Conservation (phyloP, 768 basidiomycete genomes). For the Pulveroboletus sp. region DNA sequence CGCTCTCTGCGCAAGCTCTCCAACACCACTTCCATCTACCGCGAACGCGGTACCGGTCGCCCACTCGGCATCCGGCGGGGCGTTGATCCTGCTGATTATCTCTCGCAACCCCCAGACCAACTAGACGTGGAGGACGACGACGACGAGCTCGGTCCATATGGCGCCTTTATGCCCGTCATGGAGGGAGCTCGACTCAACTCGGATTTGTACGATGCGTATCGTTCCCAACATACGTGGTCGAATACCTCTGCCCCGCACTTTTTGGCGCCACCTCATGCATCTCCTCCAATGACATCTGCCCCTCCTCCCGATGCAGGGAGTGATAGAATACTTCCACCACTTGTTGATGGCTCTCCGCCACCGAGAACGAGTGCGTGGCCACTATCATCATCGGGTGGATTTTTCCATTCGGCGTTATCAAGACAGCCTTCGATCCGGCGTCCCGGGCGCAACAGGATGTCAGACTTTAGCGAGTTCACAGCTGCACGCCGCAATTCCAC, state of each 20-base stretch:
- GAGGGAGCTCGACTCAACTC: conserved; percentile 59
- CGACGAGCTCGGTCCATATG: conserved; percentile 53
- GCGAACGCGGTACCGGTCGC: conserved; percentile 40
- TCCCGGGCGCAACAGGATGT: conserved; percentile 47
- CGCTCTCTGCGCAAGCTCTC: conserved; percentile 59
- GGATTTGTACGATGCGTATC: conserved; percentile 66
- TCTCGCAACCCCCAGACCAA: conserved; percentile 51
- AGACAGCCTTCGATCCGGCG: conserved; percentile 66
- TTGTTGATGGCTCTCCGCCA: conserved; percentile 26
- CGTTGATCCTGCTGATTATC: conserved; percentile 49
- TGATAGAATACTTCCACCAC: conserved; percentile 29
- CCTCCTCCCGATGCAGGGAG: conserved; percentile 23
- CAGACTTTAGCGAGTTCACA: conserved; percentile 75
- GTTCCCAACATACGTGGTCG: conserved; percentile 34
- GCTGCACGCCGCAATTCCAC: conserved; percentile 56
- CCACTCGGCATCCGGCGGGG: conserved; percentile 29
- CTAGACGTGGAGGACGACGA: conserved; percentile 66
- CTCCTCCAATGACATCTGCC: conserved; percentile 25
- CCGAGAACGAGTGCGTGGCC: conserved; percentile 22
- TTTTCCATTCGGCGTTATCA: conserved; percentile 35
- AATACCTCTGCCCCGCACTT: conserved; percentile 25
- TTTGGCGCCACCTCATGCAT: conserved; percentile 20
- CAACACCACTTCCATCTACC: conserved; percentile 52
- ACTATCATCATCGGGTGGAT: conserved; percentile 21
- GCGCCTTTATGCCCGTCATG: conserved; percentile 30